Evolutionary conservation across 148 eudicot species (phyloP).

Genomic region (Rhododendron henanense): DNA sequence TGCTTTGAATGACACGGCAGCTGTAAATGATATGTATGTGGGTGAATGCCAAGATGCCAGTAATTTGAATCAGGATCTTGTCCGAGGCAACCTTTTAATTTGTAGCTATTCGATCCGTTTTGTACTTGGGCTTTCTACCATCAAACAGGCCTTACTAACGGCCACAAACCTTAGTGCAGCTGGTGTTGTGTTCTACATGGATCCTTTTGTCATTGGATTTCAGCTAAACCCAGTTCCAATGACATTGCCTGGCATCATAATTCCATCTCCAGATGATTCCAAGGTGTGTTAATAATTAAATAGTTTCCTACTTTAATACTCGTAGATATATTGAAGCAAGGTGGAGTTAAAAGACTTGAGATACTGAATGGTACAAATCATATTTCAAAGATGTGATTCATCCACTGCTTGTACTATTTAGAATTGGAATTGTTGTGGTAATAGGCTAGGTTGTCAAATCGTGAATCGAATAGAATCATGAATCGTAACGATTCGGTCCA

Average conservation of each 20-base stretch:
- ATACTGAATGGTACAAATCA: not conserved
- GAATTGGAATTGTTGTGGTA: not conserved
- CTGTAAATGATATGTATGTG: constrained; percentile 60
- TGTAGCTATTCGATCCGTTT: constrained; percentile 97
- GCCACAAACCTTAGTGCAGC: constrained; percentile 93
- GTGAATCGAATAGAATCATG: no score
- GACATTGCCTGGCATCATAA: constrained; percentile 82
- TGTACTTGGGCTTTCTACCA: constrained; percentile 86
- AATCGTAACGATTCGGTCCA: no score
- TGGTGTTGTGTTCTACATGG: constrained; percentile 91
- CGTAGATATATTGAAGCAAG: not conserved
- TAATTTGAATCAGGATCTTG: constrained; percentile 53
- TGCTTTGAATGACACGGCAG: constrained; percentile 61
- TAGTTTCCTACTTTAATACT: not conserved
- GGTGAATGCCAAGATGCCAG: constrained; percentile 91
- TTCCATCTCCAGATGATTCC: constrained; percentile 86
- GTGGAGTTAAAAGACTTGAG: constrained; percentile 1
- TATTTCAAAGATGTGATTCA: not conserved
- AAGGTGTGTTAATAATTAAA: constrained; percentile 41
- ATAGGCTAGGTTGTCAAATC: no score
- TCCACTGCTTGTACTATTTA: not conserved
- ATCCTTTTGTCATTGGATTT: constrained; percentile 95
- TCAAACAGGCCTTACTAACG: constrained; percentile 79
- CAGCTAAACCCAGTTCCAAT: constrained; percentile 96
- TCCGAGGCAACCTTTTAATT: constrained; percentile 82